A percentile compares a stretch with the other conserved stretches of the same genome.
phyloP scores from a whole-genome alignment of 495 filamentous ascomycete genomes.

The Xylaria venustula region DNA sequence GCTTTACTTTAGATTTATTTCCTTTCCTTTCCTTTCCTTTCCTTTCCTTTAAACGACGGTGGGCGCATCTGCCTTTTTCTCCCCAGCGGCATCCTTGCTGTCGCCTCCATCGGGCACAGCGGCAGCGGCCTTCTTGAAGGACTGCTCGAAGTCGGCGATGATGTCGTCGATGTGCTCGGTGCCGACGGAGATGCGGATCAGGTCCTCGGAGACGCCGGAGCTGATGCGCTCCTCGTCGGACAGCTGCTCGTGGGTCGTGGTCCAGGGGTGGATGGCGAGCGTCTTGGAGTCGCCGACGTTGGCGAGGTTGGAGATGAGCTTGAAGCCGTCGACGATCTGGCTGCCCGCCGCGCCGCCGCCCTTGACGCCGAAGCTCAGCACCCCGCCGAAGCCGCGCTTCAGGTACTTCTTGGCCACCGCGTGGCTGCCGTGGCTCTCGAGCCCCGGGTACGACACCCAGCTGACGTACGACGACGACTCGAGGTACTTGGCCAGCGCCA shows the following conservation, averaged over 20 bases:
- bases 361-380: slow-evolving; percentile 90
- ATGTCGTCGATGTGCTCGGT: slow-evolving; percentile 99
- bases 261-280: slow-evolving; percentile 94
- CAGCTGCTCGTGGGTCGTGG: slow-evolving; percentile 94
- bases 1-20: background rate
- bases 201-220: slow-evolving; percentile 87
- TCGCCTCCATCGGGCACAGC: slow-evolving; percentile 27
- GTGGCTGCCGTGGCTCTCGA: slow-evolving; percentile 80
- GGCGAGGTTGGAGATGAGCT: slow-evolving; percentile 88
- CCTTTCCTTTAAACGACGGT: slow-evolving; percentile 30
- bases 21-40: background rate
- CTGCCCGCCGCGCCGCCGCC: slow-evolving; percentile 79
- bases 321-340: slow-evolving; percentile 90
- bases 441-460: slow-evolving; percentile 93
- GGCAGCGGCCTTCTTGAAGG: slow-evolving; percentile 60
- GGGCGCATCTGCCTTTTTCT: slow-evolving; percentile 37
- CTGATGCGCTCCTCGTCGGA: slow-evolving; percentile 75
- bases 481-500: slow-evolving; percentile 80
- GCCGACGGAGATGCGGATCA: slow-evolving; percentile 94
- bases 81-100: slow-evolving; percentile 13
- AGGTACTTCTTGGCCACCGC: slow-evolving; percentile 87
- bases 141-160: slow-evolving; percentile 92
- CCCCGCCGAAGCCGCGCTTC: slow-evolving; percentile 83
- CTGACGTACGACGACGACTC: slow-evolving; percentile 77
- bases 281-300: slow-evolving; percentile 84